Evolutionary conservation across 2,329 filamentous ascomycete genomes (phyloP).

Genomic region (Aspergillus luchuensis): DNA sequence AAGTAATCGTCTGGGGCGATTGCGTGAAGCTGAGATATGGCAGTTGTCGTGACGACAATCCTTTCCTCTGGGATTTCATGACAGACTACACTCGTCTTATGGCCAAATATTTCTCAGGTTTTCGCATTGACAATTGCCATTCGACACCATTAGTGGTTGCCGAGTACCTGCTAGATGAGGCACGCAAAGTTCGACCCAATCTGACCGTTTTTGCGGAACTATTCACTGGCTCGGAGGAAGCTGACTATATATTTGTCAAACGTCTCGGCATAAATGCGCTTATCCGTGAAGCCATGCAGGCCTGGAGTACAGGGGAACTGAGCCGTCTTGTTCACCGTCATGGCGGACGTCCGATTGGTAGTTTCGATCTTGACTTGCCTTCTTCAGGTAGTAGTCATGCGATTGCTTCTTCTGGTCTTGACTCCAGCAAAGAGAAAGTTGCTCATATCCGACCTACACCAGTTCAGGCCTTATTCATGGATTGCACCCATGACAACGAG

Average conservation of each 20-base stretch:
- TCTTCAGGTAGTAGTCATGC: slow-evolving; percentile 60
- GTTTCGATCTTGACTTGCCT: slow-evolving; percentile 91
- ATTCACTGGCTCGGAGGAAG: slow-evolving; percentile 93
- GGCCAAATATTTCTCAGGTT: slow-evolving; percentile 92
- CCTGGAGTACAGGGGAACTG: slow-evolving; percentile 91
- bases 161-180: slow-evolving; percentile 91
- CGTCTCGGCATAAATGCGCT: slow-evolving; percentile 86
- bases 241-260: slow-evolving; percentile 95
- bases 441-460: slow-evolving; percentile 83
- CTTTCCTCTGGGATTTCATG: slow-evolving; percentile 96
- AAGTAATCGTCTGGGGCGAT: slow-evolving; percentile 98
- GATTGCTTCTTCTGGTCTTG: slow-evolving; percentile 36
- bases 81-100: slow-evolving; percentile 86
- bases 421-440: slow-evolving; percentile 61
- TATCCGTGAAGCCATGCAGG: slow-evolving; percentile 97
- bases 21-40: slow-evolving; percentile 97
- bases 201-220: slow-evolving; percentile 92
- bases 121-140: slow-evolving; percentile 97
- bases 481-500: slow-evolving; percentile 98
- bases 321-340: slow-evolving; percentile 92
- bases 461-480: slow-evolving; percentile 95
- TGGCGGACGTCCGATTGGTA: slow-evolving; percentile 90
- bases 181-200: slow-evolving; percentile 82
- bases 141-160: slow-evolving; percentile 94
- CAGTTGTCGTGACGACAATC: slow-evolving; percentile 75